Evolutionary conservation across 176 grass and related monocot genomes (phyloP).

Genomic region (Ananas comosus): DNA sequence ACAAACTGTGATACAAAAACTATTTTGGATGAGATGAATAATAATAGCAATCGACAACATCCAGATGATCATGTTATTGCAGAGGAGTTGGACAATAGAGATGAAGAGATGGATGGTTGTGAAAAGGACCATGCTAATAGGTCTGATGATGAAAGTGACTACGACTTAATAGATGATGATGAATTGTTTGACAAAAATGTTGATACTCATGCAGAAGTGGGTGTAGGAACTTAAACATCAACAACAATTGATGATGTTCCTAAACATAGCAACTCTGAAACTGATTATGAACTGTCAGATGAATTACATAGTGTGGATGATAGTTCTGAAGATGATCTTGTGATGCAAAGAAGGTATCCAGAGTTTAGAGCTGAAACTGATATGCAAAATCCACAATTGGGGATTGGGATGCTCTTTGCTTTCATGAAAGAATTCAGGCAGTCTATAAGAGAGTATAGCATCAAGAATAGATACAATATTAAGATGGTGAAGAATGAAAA

Average conservation of each 20-base stretch:
- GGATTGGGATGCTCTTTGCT: slow-evolving; percentile 11
- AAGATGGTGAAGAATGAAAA: slow-evolving; percentile 15
- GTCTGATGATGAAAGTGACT: slow-evolving; percentile 4
- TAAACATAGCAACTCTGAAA: slow-evolving; percentile 4
- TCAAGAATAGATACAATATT: slow-evolving; percentile 8
- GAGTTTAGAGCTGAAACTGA: slow-evolving; percentile 7
- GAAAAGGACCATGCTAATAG: neutral
- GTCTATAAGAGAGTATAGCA: slow-evolving; percentile 3
- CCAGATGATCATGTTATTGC: neutral
- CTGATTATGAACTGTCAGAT: neutral
- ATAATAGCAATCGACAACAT: neutral
- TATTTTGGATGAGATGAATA: no score
- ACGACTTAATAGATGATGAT: slow-evolving; percentile 8
- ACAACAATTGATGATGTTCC: neutral
- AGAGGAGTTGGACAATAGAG: neutral
- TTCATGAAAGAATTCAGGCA: slow-evolving; percentile 8
- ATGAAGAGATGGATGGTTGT: neutral
- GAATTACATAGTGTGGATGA: neutral
- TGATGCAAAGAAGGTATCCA: slow-evolving; percentile 1
- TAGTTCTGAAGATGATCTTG: neutral
- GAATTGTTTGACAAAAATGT: neutral
- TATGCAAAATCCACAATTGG: slow-evolving; percentile 10
- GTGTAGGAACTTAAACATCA: neutral
- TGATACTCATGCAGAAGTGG: neutral
- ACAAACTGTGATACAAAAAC: no score